Conservation (phyloP, 352 stramenopile species). For the Pythium rhizo-oryzae region DNA sequence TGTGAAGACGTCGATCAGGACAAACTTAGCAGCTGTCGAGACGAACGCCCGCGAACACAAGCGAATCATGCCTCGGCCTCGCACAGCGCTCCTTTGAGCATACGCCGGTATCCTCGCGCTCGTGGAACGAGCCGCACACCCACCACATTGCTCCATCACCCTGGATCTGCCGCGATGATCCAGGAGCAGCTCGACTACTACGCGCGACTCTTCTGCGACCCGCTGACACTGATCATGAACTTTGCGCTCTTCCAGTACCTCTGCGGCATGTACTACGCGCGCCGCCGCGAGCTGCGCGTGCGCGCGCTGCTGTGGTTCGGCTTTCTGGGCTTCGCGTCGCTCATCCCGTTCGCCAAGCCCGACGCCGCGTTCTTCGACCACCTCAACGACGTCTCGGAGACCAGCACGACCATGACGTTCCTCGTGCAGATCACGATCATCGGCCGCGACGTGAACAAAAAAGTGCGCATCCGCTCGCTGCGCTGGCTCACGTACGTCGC, state of each 20-base stretch:
- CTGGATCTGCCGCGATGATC: too few species aligned
- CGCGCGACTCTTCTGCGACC: too few species aligned
- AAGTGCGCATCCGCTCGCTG: constrained; percentile 21
- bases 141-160: too few species aligned
- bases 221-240: constrained; percentile 44
- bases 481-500: too few species aligned
- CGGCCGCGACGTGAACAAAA: constrained; percentile 21
- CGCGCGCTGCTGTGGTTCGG: constrained; percentile 30
- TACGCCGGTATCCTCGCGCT: too few species aligned
- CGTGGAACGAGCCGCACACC: too few species aligned
- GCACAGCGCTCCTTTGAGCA: too few species aligned
- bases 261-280: constrained; percentile 33
- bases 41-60: too few species aligned
- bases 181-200: too few species aligned
- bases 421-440: constrained; percentile 27
- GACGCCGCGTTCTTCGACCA: constrained; percentile 23
- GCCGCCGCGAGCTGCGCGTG: constrained; percentile 21
- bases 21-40: too few species aligned
- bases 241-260: constrained; percentile 50
- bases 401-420: constrained; percentile 14
- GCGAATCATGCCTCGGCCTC: too few species aligned
- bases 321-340: constrained; percentile 25
- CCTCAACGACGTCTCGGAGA: constrained; percentile 24
- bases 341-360: constrained; percentile 32
- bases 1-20: too few species aligned